Conservation (phyloP, 2,329 filamentous ascomycete genomes). For the Nannizziopsis arthrosporioides region DNA sequence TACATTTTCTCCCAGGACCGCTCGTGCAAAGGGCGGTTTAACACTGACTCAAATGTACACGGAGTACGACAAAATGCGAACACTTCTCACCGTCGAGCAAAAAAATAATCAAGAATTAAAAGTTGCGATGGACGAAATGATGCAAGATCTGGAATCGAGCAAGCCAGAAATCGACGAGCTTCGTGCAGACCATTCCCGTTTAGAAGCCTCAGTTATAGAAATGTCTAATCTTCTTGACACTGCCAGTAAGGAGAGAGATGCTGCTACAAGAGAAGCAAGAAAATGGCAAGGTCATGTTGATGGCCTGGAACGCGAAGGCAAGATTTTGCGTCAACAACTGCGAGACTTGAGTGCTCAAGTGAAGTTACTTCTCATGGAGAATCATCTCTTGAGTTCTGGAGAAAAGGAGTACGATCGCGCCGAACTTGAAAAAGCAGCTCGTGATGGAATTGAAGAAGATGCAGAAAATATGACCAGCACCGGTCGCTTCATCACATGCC, state of each 20-base stretch:
- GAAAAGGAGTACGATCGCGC: conserved; percentile 64
- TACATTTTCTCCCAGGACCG: conserved; percentile 43
- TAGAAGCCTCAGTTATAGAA: conserved; percentile 69
- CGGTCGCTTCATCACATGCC: conserved; percentile 76
- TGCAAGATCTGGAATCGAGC: conserved; percentile 71
- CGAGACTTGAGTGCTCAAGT: conserved; percentile 83
- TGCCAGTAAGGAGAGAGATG: conserved; percentile 67
- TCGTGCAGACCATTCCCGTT: conserved; percentile 64
- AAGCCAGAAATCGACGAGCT: conserved; percentile 81
- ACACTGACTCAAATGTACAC: conserved; percentile 53
- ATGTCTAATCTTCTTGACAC: conserved; percentile 76
- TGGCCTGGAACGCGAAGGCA: conserved; percentile 51
- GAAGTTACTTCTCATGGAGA: conserved; percentile 78
- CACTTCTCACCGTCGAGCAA: conserved; percentile 60
- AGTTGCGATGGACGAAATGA: conserved; percentile 71
- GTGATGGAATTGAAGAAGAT: conserved; percentile 61
- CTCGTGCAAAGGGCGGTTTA: conserved; percentile 43
- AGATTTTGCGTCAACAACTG: conserved; percentile 73
- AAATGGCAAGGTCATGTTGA: conserved; percentile 65
- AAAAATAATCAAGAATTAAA: conserved; percentile 62
- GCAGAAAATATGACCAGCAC: conserved; percentile 70
- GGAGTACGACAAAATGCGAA: conserved; percentile 52
- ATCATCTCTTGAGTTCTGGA: conserved; percentile 63
- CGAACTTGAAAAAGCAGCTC: conserved; percentile 65
- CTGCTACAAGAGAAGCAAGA: conserved; percentile 63